Conservation (phyloP, 169 alveolate genomes). For the Perkinsus chesapeaki region DNA sequence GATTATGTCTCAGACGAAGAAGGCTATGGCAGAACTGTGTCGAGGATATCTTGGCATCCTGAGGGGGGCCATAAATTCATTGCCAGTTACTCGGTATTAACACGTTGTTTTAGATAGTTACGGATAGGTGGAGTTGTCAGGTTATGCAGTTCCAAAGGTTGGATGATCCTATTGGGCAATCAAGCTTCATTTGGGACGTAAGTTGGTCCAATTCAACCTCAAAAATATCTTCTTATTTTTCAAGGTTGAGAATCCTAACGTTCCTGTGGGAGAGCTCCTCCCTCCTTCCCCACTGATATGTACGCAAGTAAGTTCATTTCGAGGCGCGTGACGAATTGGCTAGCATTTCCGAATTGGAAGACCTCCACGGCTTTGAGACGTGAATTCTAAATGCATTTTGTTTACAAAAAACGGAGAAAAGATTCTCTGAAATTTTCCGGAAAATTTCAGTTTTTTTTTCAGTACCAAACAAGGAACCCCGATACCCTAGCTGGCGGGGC, state of each 20-base stretch:
- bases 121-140: background rate
- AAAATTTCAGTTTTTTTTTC: background rate
- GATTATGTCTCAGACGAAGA: background rate
- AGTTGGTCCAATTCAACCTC: background rate
- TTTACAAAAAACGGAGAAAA: background rate
- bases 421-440: background rate
- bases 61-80: conserved; percentile 42
- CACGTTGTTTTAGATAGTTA: background rate
- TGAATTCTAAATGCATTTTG: too few relatives aligned
- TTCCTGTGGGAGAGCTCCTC: background rate
- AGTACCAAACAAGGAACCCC: background rate
- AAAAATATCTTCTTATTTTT: background rate
- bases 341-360: too few relatives aligned
- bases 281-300: background rate
- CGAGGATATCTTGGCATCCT: conserved; percentile 81
- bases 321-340: background rate
- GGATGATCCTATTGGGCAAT: background rate
- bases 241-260: background rate
- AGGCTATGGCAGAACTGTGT: conserved; percentile 50
- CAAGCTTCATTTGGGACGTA: background rate
- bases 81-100: background rate
- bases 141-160: background rate
- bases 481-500: background rate
- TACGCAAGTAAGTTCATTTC: background rate
- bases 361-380: too few relatives aligned